Base-by-base conservation (phyloP, 208 protist genomes). In the Porcisia hertigi region DNA sequence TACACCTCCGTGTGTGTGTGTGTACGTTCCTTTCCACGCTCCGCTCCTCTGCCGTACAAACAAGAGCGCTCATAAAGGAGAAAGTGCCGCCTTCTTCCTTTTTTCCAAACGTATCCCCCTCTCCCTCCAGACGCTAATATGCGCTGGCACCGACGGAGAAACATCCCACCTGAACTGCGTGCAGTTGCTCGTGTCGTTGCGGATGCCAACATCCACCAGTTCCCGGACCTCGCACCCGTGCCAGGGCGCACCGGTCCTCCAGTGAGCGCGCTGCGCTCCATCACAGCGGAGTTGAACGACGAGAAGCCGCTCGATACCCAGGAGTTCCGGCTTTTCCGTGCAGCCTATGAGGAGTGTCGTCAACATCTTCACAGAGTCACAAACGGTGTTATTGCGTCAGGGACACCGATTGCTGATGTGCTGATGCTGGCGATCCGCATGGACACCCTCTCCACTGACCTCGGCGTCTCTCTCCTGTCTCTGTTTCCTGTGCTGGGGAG, bases 341-440 rank as follows among this genome's bases (percentile, higher is more conserved):
- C 79, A 0, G 86, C 89, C 47, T 92, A 89, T 52, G 84, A 81
- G 39, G 88, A 88, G 77, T 84, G 85, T 59, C 82, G 84, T 23
- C 85, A 95, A 73, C 90, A 88, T 67, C 78, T 96, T 6, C 88
- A 84, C 66, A 84, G 87, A n/a, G 88, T 96, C 41, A 79, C 85
- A 14, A 67, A 84, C 18, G 76, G 62, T 53, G 76, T 84, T 43
- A 77, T 92, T 73, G 67, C 77, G 7, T 76, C 86, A 25, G 82
- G 82, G 25, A 89, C 82, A 3, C 83, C 73, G 23, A 74, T 91
- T 45, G 73, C 84, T 20, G 79, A 77, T 62, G 82, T 86, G 49
- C 80, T 97, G 20, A 71, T 75, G n/a, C 83, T 94, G 65, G 94
- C 90, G 11, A 82, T 81, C 0, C 85, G 82, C 36, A 87, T 97